These are phyloP conservation scores for Talaromyces stipitatus DNA, from an alignment of 495 filamentous ascomycete genomes.

Conservation along the genomic window DNA sequence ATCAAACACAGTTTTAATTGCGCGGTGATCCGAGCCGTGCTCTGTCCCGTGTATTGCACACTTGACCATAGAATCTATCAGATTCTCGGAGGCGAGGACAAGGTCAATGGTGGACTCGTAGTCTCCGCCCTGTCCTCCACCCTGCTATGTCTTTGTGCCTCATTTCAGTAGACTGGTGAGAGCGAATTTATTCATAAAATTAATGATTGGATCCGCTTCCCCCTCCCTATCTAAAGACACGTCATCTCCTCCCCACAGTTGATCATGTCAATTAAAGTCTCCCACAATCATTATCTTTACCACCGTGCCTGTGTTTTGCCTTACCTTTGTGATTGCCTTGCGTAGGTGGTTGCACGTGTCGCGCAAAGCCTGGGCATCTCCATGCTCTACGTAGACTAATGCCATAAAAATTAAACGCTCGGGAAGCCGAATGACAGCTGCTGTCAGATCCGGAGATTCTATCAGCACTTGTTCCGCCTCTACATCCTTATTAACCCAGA, in stretches of 20 bases:
- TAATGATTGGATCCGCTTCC: slow-evolving; percentile 26
- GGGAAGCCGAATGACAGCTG: slow-evolving; percentile 15
- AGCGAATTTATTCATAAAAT: slow-evolving; percentile 23
- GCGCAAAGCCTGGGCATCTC: neutral
- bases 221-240: slow-evolving; percentile 17
- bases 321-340: neutral
- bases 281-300: slow-evolving; percentile 10
- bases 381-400: slow-evolving; percentile 19
- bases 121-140: too few relatives aligned
- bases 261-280: slow-evolving; percentile 29
- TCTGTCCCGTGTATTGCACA: slow-evolving; percentile 19
- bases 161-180: slow-evolving; percentile 21
- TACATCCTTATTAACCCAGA: slow-evolving; percentile 21
- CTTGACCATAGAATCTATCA: slow-evolving; percentile 14
- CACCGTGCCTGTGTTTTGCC: neutral
- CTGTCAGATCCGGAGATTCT: slow-evolving; percentile 20
- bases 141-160: slow-evolving; percentile 26
- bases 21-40: slow-evolving; percentile 25
- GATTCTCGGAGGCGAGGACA: slow-evolving; percentile 14
- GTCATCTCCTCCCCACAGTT: slow-evolving; percentile 29
- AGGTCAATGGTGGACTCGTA: slow-evolving; percentile 22
- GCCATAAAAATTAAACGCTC: slow-evolving; percentile 16
- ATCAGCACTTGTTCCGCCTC: slow-evolving; percentile 19
- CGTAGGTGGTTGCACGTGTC: neutral
- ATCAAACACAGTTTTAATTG: slow-evolving; percentile 23